These are phyloP conservation scores for Mayamaea pseudoterrestris DNA, from an alignment of 108 stramenopile genomes.

Conservation along the genomic window DNA sequence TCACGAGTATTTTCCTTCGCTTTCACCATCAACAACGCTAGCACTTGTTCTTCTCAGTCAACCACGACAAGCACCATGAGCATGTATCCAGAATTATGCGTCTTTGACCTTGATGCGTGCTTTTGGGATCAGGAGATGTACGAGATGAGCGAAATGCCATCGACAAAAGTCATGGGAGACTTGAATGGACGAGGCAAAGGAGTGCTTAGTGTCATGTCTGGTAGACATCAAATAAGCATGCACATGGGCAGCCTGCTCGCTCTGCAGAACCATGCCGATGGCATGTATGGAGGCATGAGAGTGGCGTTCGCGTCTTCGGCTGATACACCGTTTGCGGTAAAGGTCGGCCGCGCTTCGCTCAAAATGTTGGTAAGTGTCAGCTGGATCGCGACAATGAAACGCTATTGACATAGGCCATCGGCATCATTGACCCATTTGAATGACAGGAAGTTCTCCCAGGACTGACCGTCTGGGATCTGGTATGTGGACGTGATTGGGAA, in stretches of 20 bases:
- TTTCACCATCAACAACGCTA: too few species aligned
- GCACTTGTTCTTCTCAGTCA: too few species aligned
- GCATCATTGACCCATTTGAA: too few species aligned
- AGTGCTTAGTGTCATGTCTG: slow-evolving; percentile 59
- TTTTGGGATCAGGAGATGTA: slow-evolving; percentile 92
- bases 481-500: slow-evolving; percentile 62
- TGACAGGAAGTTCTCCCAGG: slow-evolving; percentile 82
- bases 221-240: slow-evolving; percentile 48
- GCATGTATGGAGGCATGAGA: slow-evolving; percentile 56
- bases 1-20: too few species aligned
- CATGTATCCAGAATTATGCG: slow-evolving; percentile 59
- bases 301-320: slow-evolving; percentile 70
- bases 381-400: too few species aligned
- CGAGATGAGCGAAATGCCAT: slow-evolving; percentile 44
- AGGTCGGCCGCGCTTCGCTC: slow-evolving; percentile 63
- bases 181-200: slow-evolving; percentile 71
- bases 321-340: slow-evolving; percentile 70
- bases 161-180: slow-evolving; percentile 44
- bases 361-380: too few species aligned
- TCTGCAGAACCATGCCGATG: slow-evolving; percentile 56
- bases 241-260: slow-evolving; percentile 55
- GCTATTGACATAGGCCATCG: too few species aligned
- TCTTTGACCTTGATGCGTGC: slow-evolving; percentile 83
- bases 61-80: too few species aligned
- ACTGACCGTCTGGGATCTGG: slow-evolving; percentile 67